Evolutionary conservation across 1,284 basidiomycete species (phyloP).

Genomic region (Volvariella surrecta): DNA sequence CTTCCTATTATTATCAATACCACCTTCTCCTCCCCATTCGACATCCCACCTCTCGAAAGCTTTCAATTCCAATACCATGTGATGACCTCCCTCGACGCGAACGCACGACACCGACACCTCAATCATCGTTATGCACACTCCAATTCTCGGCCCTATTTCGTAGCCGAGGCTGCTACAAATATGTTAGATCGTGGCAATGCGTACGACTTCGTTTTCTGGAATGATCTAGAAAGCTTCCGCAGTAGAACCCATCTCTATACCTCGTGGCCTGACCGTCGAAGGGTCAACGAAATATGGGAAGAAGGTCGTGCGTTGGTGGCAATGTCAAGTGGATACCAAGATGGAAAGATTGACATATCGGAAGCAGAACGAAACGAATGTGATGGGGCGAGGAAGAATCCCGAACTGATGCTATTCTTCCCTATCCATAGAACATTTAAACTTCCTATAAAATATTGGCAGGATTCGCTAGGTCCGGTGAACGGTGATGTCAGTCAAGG

Average conservation of each 20-base stretch:
- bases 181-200: constrained; percentile 13
- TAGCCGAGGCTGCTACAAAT: constrained; percentile 29
- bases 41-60: constrained; percentile 33
- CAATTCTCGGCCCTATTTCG: constrained; percentile 43
- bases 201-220: constrained; percentile 46
- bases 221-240: constrained; percentile 43
- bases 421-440: constrained; percentile 28
- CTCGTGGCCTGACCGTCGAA: constrained; percentile 33
- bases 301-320: constrained; percentile 15
- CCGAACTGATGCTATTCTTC: constrained; percentile 34
- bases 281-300: constrained; percentile 32
- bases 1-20: constrained; percentile 35
- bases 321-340: too few relatives aligned
- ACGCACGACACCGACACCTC: constrained; percentile 25
- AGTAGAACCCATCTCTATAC: constrained; percentile 25
- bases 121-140: constrained; percentile 44
- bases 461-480: constrained; percentile 35
- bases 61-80: constrained; percentile 25
- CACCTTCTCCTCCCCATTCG: constrained; percentile 34
- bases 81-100: constrained; percentile 36
- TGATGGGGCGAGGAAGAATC: constrained; percentile 16
- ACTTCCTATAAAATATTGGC: constrained; percentile 26
- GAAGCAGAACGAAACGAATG: too few relatives aligned
- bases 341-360: too few relatives aligned
- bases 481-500: constrained; percentile 42